phyloP scores from a whole-genome alignment of 805 yeast species.

The Cyberlindnera euphorbiiphila region DNA sequence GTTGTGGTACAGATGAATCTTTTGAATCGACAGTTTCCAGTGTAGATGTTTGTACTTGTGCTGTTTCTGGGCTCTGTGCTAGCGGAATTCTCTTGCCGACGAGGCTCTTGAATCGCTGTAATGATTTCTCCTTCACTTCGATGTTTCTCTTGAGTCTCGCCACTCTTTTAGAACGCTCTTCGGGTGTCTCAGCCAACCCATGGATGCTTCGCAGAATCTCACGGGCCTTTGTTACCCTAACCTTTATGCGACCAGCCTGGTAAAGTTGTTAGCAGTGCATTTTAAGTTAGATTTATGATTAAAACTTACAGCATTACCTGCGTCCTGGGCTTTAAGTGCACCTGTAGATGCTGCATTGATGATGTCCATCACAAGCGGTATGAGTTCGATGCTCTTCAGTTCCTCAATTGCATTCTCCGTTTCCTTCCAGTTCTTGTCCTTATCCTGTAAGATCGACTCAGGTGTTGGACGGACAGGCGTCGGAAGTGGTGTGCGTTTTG shows the following conservation, averaged over 20 bases:
- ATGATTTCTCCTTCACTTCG: slow-evolving; percentile 25
- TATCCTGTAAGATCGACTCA: slow-evolving; percentile 9
- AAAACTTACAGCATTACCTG: slow-evolving; percentile 36
- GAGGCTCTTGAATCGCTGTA: slow-evolving; percentile 22
- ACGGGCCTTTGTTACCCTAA: slow-evolving; percentile 36
- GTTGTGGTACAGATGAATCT: too few relatives aligned
- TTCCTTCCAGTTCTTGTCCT: slow-evolving; percentile 14
- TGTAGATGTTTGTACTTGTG: background rate
- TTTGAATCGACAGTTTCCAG: too few relatives aligned
- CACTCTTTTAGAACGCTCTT: slow-evolving; percentile 32
- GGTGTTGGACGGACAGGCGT: slow-evolving; percentile 14
- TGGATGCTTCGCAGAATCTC: slow-evolving; percentile 38
- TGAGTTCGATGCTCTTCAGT: slow-evolving; percentile 32
- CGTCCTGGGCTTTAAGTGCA: slow-evolving; percentile 39
- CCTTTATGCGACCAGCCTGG: slow-evolving; percentile 41
- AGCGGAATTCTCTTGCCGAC: slow-evolving; percentile 18
- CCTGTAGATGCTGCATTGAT: slow-evolving; percentile 39
- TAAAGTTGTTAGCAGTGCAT: slow-evolving; percentile 9
- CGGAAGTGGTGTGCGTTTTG: slow-evolving; percentile 10
- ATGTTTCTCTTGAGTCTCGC: slow-evolving; percentile 33
- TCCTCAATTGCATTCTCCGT: slow-evolving; percentile 28
- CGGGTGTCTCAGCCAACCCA: slow-evolving; percentile 42
- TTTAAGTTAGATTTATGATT: background rate
- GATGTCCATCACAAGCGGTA: slow-evolving; percentile 38
- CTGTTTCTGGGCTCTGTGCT: slow-evolving; percentile 2